Conservation (phyloP, 2,329 filamentous ascomycete genomes). For the Apiospora saccharicola region DNA sequence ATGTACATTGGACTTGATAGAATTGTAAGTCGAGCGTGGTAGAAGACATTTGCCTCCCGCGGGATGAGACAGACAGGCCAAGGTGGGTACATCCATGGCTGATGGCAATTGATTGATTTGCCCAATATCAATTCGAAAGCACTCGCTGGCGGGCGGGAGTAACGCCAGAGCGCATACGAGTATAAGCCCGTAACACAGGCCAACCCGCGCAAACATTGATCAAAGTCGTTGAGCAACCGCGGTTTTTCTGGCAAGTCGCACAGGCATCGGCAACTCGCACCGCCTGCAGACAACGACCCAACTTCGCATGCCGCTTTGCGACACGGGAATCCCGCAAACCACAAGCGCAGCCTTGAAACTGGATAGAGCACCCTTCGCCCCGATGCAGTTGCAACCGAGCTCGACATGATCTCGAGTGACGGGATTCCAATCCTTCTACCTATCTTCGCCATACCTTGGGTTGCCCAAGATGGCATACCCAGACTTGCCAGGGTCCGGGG, state of each 20-base stretch:
- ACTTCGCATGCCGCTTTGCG: constrained; percentile 12
- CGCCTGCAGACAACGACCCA: constrained; percentile 3
- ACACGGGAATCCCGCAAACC: constrained; percentile 17
- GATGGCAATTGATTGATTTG: background rate
- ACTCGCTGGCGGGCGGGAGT: background rate
- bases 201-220: constrained; percentile 1
- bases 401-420: background rate
- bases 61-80: background rate
- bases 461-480: background rate
- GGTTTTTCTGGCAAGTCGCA: background rate
- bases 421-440: background rate
- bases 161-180: background rate
- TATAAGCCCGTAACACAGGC: constrained; percentile 1
- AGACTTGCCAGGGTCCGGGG: background rate
- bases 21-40: background rate
- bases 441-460: background rate
- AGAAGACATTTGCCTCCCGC: background rate
- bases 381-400: constrained; percentile 5
- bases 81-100: background rate
- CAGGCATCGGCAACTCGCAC: constrained; percentile 7
- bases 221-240: constrained; percentile 1
- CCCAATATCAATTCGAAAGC: background rate
- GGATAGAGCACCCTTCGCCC: background rate
- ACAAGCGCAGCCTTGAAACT: constrained; percentile 6
- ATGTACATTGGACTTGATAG: background rate